Conservation (phyloP, 257 asterid species). For the Linaria vulgaris region DNA sequence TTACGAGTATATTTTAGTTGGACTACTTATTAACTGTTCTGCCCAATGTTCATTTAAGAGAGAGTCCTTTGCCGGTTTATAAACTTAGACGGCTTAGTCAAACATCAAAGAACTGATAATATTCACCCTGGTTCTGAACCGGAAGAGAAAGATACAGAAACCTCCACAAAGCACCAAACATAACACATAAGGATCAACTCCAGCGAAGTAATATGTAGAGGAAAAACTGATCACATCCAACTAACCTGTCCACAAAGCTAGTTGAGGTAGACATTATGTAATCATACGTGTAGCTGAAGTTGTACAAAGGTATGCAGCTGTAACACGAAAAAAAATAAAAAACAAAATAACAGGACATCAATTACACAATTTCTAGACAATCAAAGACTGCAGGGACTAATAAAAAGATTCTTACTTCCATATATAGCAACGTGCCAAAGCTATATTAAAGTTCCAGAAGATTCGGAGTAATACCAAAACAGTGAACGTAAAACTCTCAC, state of each 20-base stretch:
- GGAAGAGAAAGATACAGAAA: background rate
- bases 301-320: constrained; percentile 97
- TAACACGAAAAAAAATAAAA: constrained; percentile 30
- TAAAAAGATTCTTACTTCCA: background rate
- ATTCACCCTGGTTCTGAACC: background rate
- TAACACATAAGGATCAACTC: too few species aligned
- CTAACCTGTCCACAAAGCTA: constrained; percentile 94
- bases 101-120: too few species aligned
- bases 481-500: constrained; percentile 4
- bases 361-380: constrained; percentile 9
- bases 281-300: constrained; percentile 91
- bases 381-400: constrained; percentile 12
- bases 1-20: too few species aligned
- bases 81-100: too few species aligned
- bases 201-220: background rate
- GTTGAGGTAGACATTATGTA: constrained; percentile 82
- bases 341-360: constrained; percentile 22
- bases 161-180: background rate
- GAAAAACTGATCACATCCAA: constrained; percentile 21
- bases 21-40: too few species aligned
- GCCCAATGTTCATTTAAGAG: too few species aligned
- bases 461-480: background rate
- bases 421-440: background rate
- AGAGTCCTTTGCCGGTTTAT: too few species aligned
- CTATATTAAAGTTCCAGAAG: constrained; percentile 12